A percentile compares a stretch with the other conserved stretches of the same genome.
phyloP scores from a whole-genome alignment of 2,329 filamentous ascomycete genomes.

The Phoma herbarum region DNA sequence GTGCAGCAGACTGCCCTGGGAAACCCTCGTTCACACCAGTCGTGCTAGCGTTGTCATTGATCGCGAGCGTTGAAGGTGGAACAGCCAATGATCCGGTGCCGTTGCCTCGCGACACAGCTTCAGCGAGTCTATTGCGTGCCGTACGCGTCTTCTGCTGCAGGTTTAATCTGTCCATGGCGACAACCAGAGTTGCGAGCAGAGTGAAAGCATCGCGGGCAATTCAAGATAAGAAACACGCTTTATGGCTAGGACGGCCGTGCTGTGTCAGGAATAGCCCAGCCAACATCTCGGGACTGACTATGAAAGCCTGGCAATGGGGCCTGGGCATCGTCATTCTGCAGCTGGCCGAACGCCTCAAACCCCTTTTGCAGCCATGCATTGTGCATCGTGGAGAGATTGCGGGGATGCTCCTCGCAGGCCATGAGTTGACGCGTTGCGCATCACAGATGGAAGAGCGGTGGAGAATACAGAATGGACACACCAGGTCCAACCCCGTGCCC shows the following conservation, averaged over 20 bases:
- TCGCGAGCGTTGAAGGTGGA: constrained; percentile 40
- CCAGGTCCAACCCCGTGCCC: constrained; percentile 15
- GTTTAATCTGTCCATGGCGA: constrained; percentile 47
- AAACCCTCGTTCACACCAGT: constrained; percentile 46
- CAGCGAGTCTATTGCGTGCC: constrained; percentile 45
- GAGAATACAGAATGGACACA: background rate
- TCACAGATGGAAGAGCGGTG: constrained; percentile 10
- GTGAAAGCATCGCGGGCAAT: constrained; percentile 16
- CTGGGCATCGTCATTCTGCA: constrained; percentile 36
- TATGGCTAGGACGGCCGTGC: constrained; percentile 23
- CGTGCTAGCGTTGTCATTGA: constrained; percentile 45
- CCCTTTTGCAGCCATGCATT: constrained; percentile 24
- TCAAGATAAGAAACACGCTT: constrained; percentile 35
- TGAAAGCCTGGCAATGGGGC: constrained; percentile 30
- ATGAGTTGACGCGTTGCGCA: constrained; percentile 13
- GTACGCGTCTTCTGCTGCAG: constrained; percentile 40
- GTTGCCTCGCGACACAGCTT: constrained; percentile 38
- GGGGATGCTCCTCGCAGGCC: constrained; percentile 13
- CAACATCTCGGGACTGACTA: constrained; percentile 25
- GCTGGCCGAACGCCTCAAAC: constrained; percentile 26
- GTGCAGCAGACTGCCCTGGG: constrained; percentile 41
- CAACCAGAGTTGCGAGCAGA: constrained; percentile 19
- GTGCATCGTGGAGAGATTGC: constrained; percentile 8
- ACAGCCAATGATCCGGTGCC: constrained; percentile 39
- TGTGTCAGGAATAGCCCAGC: constrained; percentile 24